Evolutionary conservation across 2,329 filamentous ascomycete genomes (phyloP).

Genomic region (Nigrospora oryzae): DNA sequence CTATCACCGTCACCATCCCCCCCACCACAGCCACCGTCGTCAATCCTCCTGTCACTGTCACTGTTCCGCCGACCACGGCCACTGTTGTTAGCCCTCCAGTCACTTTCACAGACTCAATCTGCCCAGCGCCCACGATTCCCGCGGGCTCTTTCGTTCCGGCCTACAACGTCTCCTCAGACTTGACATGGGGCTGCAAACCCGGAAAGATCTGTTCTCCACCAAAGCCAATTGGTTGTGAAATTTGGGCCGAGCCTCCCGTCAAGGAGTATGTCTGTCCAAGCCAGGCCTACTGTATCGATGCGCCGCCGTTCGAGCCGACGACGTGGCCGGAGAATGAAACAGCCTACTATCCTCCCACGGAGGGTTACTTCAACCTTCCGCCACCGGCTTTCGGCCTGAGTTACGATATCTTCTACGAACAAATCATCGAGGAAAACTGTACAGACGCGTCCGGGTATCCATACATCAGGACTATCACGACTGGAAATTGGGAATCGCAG

Average conservation of each 20-base stretch:
- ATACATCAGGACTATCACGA: slow-evolving; percentile 32
- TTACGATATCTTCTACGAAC: slow-evolving; percentile 50
- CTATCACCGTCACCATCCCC: slow-evolving; percentile 15
- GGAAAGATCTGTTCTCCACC: slow-evolving; percentile 44
- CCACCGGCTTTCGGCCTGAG: slow-evolving; percentile 54
- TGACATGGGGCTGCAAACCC: slow-evolving; percentile 45
- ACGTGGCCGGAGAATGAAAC: slow-evolving; percentile 37
- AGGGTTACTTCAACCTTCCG: slow-evolving; percentile 58
- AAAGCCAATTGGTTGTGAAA: slow-evolving; percentile 38
- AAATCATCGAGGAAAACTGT: slow-evolving; percentile 26
- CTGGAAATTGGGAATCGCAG: slow-evolving; percentile 48
- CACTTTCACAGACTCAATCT: slow-evolving; percentile 17
- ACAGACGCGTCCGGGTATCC: slow-evolving; percentile 18
- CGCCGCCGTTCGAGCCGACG: slow-evolving; percentile 26
- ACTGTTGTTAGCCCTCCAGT: not conserved
- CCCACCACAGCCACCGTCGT: slow-evolving; percentile 3
- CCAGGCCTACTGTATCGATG: slow-evolving; percentile 31
- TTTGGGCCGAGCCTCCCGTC: slow-evolving; percentile 39
- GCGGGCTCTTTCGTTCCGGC: slow-evolving; percentile 10
- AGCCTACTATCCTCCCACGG: slow-evolving; percentile 40
- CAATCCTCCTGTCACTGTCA: slow-evolving; percentile 2
- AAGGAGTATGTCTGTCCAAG: slow-evolving; percentile 36
- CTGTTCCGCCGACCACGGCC: slow-evolving; percentile 4
- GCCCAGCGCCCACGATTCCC: slow-evolving; percentile 33
- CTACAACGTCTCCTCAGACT: slow-evolving; percentile 27